A percentile compares a stretch with the other conserved stretches of the same genome.
Evolutionary conservation across 2,329 filamentous ascomycete species (phyloP).

Genomic region (Fonsecaea pugnacius): DNA sequence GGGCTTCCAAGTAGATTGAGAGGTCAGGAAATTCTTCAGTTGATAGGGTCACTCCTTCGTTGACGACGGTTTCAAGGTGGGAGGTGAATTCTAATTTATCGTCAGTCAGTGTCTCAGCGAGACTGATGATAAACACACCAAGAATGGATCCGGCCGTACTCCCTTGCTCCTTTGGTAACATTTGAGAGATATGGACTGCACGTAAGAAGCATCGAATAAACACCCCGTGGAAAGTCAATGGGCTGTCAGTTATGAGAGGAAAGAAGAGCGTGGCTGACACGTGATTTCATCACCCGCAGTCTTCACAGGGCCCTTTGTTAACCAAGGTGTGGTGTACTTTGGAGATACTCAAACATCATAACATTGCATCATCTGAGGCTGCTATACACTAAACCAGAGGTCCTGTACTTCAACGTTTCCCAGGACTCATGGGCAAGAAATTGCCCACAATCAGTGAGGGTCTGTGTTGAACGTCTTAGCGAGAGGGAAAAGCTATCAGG

Average conservation of each 20-base stretch:
- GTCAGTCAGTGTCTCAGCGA: slow-evolving; percentile 7
- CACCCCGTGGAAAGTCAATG: too few relatives aligned
- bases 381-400: slow-evolving; percentile 18
- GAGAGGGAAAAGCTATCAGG: slow-evolving; percentile 5
- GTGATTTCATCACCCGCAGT: not conserved
- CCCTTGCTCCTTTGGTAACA: slow-evolving; percentile 20
- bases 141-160: slow-evolving; percentile 29
- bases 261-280: not conserved
- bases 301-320: not conserved
- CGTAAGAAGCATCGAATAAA: not conserved
- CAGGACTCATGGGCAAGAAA: slow-evolving; percentile 74
- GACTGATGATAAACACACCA: slow-evolving; percentile 14
- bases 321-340: not conserved
- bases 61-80: slow-evolving; percentile 31
- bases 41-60: slow-evolving; percentile 4
- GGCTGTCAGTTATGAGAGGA: not conserved
- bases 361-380: slow-evolving; percentile 4
- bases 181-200: slow-evolving; percentile 4
- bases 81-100: slow-evolving; percentile 37
- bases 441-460: slow-evolving; percentile 95
- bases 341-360: not conserved
- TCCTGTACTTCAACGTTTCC: slow-evolving; percentile 30
- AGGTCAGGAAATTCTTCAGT: slow-evolving; percentile 26
- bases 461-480: slow-evolving; percentile 57
- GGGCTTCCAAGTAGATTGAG: slow-evolving; percentile 26